Conservation (phyloP, 495 filamentous ascomycete genomes). For the Hypomontagnella monticulosa region DNA sequence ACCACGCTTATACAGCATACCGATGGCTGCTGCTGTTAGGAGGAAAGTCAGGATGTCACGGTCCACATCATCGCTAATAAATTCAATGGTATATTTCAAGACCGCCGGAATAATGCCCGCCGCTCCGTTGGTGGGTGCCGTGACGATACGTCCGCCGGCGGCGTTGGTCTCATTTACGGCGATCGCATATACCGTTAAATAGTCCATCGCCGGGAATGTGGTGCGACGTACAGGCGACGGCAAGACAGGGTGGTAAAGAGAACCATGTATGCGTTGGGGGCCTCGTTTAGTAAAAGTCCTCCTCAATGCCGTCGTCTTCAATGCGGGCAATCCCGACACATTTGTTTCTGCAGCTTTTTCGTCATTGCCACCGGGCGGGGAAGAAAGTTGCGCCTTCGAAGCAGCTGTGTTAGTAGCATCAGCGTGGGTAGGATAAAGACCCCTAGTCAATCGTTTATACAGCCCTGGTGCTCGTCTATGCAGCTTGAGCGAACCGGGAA, state of each 20-base stretch:
- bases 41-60: slow-evolving; percentile 50
- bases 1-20: slow-evolving; percentile 52
- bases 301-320: slow-evolving; percentile 14
- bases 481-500: slow-evolving; percentile 49
- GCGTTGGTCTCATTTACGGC: slow-evolving; percentile 52
- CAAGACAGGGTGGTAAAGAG: slow-evolving; percentile 45
- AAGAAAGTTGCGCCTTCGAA: slow-evolving; percentile 16
- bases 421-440: slow-evolving; percentile 44
- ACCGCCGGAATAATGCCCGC: slow-evolving; percentile 50
- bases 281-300: slow-evolving; percentile 27
- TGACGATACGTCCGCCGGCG: slow-evolving; percentile 50
- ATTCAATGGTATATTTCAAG: slow-evolving; percentile 49
- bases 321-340: slow-evolving; percentile 5
- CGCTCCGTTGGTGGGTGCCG: slow-evolving; percentile 50
- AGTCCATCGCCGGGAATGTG: slow-evolving; percentile 50
- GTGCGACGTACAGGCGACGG: slow-evolving; percentile 48
- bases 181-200: slow-evolving; percentile 49
- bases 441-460: slow-evolving; percentile 47
- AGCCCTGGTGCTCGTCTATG: slow-evolving; percentile 47
- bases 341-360: not conserved
- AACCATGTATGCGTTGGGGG: slow-evolving; percentile 45
- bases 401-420: slow-evolving; percentile 3
- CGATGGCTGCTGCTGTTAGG: slow-evolving; percentile 47
- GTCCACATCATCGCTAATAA: slow-evolving; percentile 49
- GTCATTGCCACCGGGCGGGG: slow-evolving; percentile 2